phyloP scores from a whole-genome alignment of 2,329 filamentous ascomycete species.

The Parafenestella ontariensis region DNA sequence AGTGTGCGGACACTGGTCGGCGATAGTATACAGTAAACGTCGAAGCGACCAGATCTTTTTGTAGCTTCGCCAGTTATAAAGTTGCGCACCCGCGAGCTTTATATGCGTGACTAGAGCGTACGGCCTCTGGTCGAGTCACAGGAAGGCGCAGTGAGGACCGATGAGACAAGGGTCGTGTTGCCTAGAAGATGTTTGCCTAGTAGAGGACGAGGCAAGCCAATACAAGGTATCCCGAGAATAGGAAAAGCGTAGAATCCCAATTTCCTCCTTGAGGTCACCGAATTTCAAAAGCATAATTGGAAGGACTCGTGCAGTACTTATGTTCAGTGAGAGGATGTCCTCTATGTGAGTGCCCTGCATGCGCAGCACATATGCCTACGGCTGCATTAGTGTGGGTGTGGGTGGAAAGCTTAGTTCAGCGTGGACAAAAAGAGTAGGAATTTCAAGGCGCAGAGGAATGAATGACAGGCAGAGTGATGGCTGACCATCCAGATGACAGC shows the following conservation, averaged over 20 bases:
- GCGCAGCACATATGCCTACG: slow-evolving; percentile 25
- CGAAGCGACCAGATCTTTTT: slow-evolving; percentile 19
- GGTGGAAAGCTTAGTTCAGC: slow-evolving; percentile 47
- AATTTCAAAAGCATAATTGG: slow-evolving; percentile 18
- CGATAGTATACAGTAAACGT: slow-evolving; percentile 12
- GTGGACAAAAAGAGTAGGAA: slow-evolving; percentile 35
- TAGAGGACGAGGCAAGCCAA: slow-evolving; percentile 18
- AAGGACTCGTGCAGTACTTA: slow-evolving; percentile 39
- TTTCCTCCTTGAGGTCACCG: slow-evolving; percentile 33
- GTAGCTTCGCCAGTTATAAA: slow-evolving; percentile 26
- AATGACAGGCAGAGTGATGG: slow-evolving; percentile 42
- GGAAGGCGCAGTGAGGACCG: slow-evolving; percentile 38
- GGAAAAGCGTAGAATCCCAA: slow-evolving; percentile 15
- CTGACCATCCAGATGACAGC: slow-evolving; percentile 33
- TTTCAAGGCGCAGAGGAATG: slow-evolving; percentile 39
- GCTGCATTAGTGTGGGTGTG: slow-evolving; percentile 43
- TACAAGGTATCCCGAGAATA: slow-evolving; percentile 6
- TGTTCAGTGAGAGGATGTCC: slow-evolving; percentile 28
- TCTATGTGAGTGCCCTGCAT: slow-evolving; percentile 26
- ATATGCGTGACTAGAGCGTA: slow-evolving; percentile 43
- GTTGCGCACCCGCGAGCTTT: slow-evolving; percentile 21
- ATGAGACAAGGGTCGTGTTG: slow-evolving; percentile 40
- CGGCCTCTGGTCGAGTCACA: slow-evolving; percentile 35
- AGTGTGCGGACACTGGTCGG: slow-evolving; percentile 23
- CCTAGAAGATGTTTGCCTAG: slow-evolving; percentile 39